Evolutionary conservation across 371 early-diverging fungal genomes (phyloP).

Genomic region (Zopfochytrium polystomum): DNA sequence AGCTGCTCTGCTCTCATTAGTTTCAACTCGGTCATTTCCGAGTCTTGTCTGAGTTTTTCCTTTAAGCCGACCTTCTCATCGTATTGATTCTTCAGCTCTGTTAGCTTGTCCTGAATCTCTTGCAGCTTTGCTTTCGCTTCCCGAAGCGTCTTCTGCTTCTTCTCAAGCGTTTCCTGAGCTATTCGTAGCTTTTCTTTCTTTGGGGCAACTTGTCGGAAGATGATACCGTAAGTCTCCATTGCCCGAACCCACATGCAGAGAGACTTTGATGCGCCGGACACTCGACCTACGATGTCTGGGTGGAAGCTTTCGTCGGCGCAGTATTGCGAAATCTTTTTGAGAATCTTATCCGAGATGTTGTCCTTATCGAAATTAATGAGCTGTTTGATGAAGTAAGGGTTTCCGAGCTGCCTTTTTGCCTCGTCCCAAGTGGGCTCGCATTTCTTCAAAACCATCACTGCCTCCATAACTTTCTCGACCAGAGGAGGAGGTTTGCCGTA

Average conservation of each 20-base stretch:
- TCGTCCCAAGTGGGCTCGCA: slow-evolving; percentile 63
- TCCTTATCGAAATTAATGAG: slow-evolving; percentile 58
- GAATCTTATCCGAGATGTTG: slow-evolving; percentile 57
- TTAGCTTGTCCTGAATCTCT: slow-evolving; percentile 52
- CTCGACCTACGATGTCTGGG: slow-evolving; percentile 56
- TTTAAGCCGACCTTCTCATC: slow-evolving; percentile 52
- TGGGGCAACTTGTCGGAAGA: slow-evolving; percentile 56
- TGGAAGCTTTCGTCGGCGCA: slow-evolving; percentile 57
- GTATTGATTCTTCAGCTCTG: slow-evolving; percentile 54
- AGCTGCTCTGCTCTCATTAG: slow-evolving; percentile 60
- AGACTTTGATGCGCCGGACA: slow-evolving; percentile 55
- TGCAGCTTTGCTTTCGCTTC: slow-evolving; percentile 64
- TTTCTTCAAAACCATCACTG: slow-evolving; percentile 59
- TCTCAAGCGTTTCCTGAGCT: slow-evolving; percentile 53
- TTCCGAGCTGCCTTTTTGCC: slow-evolving; percentile 60
- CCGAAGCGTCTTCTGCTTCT: slow-evolving; percentile 55
- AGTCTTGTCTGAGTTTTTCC: slow-evolving; percentile 58
- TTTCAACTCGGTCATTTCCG: slow-evolving; percentile 59
- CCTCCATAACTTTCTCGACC: slow-evolving; percentile 62
- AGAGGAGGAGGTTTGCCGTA: slow-evolving; percentile 57
- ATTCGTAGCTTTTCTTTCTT: slow-evolving; percentile 50
- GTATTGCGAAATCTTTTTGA: slow-evolving; percentile 52
- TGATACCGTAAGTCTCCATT: slow-evolving; percentile 58
- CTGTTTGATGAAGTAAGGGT: slow-evolving; percentile 60
- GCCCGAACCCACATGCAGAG: slow-evolving; percentile 61